Conservation (phyloP, 2,329 filamentous ascomycete species). For the Thielaviopsis euricoi region DNA sequence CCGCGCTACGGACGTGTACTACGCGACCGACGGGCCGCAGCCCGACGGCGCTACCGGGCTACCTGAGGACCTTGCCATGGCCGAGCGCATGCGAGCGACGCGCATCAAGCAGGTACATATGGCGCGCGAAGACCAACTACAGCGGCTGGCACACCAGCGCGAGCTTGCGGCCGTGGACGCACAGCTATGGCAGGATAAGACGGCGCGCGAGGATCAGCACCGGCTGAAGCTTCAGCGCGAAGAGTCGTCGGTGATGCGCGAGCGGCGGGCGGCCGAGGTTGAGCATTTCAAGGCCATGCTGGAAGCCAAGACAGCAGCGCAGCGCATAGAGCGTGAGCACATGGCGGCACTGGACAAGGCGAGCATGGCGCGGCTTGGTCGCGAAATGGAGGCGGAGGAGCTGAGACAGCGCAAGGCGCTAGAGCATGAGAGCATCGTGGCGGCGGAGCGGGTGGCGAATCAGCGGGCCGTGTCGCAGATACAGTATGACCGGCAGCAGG, state of each 20-base stretch:
- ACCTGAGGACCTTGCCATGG: conserved; percentile 30
- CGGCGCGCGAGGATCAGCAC: conserved; percentile 35
- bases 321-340: conserved; percentile 16
- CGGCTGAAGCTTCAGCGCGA: conserved; percentile 28
- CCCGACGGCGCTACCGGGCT: conserved; percentile 36
- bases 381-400: conserved; percentile 30
- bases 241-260: conserved; percentile 27
- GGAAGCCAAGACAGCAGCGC: conserved; percentile 17
- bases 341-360: conserved; percentile 13
- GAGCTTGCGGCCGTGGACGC: conserved; percentile 36
- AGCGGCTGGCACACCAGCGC: conserved; percentile 30
- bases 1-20: conserved; percentile 36
- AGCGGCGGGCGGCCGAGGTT: conserved; percentile 32
- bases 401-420: conserved; percentile 27
- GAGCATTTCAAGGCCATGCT: conserved; percentile 22
- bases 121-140: conserved; percentile 32
- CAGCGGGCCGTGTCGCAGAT: conserved; percentile 33
- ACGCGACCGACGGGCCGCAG: conserved; percentile 35
- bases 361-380: conserved; percentile 15
- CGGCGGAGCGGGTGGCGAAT: conserved; percentile 29
- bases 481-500: conserved; percentile 32
- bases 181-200: conserved; percentile 30
- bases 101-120: conserved; percentile 27
- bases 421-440: conserved; percentile 31
- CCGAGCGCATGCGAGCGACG: conserved; percentile 33